Evolutionary conservation across 192 early-diverging fungal genomes (phyloP).

Genomic region (Geosiphon pyriformis): DNA sequence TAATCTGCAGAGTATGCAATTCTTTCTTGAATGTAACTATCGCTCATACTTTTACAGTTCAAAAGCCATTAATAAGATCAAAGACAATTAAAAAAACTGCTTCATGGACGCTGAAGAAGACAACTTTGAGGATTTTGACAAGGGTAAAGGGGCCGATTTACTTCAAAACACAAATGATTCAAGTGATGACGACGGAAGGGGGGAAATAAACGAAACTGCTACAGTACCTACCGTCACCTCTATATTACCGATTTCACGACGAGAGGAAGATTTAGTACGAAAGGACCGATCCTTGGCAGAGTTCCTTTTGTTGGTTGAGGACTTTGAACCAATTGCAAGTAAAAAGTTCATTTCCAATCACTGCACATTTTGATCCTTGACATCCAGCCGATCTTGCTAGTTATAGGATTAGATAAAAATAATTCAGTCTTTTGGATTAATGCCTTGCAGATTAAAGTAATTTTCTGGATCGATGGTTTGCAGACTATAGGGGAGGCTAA

Average conservation of each 20-base stretch:
- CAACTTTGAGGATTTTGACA: background rate
- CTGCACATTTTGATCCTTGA: background rate
- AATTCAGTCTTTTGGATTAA: too few species aligned
- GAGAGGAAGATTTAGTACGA: conserved; percentile 47
- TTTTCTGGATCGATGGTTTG: too few species aligned
- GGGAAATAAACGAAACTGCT: background rate
- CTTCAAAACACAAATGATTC: background rate
- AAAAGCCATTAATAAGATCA: too few species aligned
- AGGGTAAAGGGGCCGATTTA: background rate
- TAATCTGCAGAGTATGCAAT: too few species aligned
- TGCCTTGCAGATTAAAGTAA: too few species aligned
- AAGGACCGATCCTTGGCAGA: conserved; percentile 77
- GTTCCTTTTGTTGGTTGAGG: conserved; percentile 82
- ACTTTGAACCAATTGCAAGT: conserved; percentile 72
- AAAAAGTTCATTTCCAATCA: background rate
- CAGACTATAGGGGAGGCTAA: too few species aligned
- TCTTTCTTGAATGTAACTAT: too few species aligned
- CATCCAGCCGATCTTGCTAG: too few species aligned
- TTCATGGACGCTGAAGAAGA: background rate
- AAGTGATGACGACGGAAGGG: background rate
- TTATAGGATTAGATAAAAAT: too few species aligned
- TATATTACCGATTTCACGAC: conserved; percentile 16
- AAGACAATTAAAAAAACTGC: too few species aligned
- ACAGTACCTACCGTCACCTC: background rate
- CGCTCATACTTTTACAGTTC: too few species aligned